A percentile compares a stretch with the other conserved stretches of the same genome.
Evolutionary conservation across 1,139 yeast genomes (phyloP).

Genomic region (Debaryomyces nepalensis): DNA sequence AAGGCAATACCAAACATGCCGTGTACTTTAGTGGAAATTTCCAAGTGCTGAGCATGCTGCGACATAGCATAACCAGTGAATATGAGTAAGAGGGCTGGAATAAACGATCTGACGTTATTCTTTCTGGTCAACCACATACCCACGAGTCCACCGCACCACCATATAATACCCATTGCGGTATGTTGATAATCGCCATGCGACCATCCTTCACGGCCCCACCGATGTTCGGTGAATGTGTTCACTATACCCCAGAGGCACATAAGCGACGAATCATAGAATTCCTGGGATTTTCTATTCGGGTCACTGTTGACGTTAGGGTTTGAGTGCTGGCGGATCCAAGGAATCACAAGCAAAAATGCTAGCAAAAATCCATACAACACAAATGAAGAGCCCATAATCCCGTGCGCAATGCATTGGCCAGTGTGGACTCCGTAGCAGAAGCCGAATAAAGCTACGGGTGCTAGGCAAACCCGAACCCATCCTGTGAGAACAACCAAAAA

Average conservation of each 20-base stretch:
- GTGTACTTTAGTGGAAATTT: constrained; percentile 83
- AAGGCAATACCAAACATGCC: constrained; percentile 80
- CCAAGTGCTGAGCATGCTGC: constrained; percentile 77
- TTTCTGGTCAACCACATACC: constrained; percentile 71
- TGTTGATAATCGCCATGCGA: constrained; percentile 91
- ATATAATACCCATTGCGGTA: constrained; percentile 92
- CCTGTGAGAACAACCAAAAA: constrained; percentile 56
- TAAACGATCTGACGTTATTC: constrained; percentile 66
- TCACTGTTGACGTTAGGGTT: constrained; percentile 27
- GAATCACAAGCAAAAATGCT: constrained; percentile 65
- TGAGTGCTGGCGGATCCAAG: constrained; percentile 58
- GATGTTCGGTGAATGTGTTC: constrained; percentile 92
- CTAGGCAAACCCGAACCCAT: constrained; percentile 74
- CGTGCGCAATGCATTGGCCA: constrained; percentile 96
- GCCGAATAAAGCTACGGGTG: constrained; percentile 83
- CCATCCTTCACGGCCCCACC: constrained; percentile 92
- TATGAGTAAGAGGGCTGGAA: constrained; percentile 80
- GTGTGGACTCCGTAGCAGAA: constrained; percentile 72
- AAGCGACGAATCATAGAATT: constrained; percentile 77
- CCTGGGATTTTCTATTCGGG: constrained; percentile 65
- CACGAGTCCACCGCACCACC: constrained; percentile 93
- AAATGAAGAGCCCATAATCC: constrained; percentile 93
- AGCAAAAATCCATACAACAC: constrained; percentile 76
- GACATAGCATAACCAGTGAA: constrained; percentile 96
- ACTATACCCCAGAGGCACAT: constrained; percentile 92